Evolutionary conservation across 768 basidiomycete species (phyloP).

Genomic region (Antrodiella citrinella): DNA sequence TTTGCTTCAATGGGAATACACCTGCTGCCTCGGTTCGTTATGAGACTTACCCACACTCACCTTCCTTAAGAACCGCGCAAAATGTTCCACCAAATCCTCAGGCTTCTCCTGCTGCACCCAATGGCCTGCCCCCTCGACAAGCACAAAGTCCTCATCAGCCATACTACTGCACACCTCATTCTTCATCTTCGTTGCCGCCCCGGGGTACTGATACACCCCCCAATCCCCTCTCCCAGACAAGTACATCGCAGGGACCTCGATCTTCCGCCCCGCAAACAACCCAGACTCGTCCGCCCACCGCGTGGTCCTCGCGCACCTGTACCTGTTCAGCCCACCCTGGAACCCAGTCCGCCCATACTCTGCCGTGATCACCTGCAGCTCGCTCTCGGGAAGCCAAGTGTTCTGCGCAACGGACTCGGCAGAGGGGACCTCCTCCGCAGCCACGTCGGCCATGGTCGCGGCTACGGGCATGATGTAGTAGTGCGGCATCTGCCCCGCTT

Average conservation of each 20-base stretch:
- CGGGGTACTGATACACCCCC: constrained; percentile 51
- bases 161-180: constrained; percentile 14
- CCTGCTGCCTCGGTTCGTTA: no score
- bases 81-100: constrained; percentile 30
- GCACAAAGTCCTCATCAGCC: constrained; percentile 27
- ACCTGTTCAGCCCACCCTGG: constrained; percentile 55
- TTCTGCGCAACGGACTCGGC: constrained; percentile 19
- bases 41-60: no score
- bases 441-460: constrained; percentile 45
- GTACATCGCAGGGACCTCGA: constrained; percentile 50
- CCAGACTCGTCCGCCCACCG: constrained; percentile 32
- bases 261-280: constrained; percentile 36
- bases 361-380: constrained; percentile 39
- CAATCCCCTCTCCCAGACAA: constrained; percentile 49
- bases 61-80: constrained; percentile 34
- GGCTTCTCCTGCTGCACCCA: constrained; percentile 57
- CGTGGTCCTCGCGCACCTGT: constrained; percentile 34
- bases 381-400: constrained; percentile 41
- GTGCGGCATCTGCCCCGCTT: constrained; percentile 38
- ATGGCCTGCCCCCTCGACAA: constrained; percentile 51
- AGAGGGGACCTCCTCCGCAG: constrained; percentile 28
- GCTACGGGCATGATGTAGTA: constrained; percentile 56
- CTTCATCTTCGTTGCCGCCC: constrained; percentile 38
- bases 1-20: no score
- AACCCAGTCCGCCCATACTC: constrained; percentile 49